These are phyloP conservation scores for Pseudognaphalium luteoalbum DNA, from an alignment of 129 eudicot genomes.

Conservation along the genomic window DNA sequence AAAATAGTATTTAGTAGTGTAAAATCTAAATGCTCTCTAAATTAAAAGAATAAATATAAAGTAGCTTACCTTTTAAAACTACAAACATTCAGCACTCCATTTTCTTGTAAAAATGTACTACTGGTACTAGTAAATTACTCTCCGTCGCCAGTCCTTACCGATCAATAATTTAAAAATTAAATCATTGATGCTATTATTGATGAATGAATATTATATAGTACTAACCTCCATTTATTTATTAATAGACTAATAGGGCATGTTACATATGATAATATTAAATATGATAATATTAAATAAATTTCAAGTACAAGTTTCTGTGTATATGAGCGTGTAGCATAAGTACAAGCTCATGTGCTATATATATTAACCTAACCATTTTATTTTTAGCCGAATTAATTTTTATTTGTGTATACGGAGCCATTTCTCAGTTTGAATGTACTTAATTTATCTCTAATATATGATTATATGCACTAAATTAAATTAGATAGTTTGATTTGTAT, in stretches of 20 bases:
- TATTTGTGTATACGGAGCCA: too few relatives aligned
- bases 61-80: too few relatives aligned
- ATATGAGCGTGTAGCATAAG: slow-evolving; percentile 23
- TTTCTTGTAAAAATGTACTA: too few relatives aligned
- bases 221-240: slow-evolving; percentile 4
- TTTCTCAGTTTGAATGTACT: too few relatives aligned
- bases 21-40: too few relatives aligned
- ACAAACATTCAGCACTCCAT: too few relatives aligned
- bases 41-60: too few relatives aligned
- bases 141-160: slow-evolving; percentile 17
- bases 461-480: not conserved
- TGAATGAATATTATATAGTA: not conserved
- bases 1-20: too few relatives aligned
- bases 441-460: not conserved
- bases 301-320: not conserved
- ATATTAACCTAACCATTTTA: slow-evolving; percentile 18
- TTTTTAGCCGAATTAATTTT: not conserved
- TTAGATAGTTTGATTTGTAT: not conserved
- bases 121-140: slow-evolving; percentile 20
- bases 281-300: slow-evolving; percentile 7
- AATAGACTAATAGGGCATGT: not conserved
- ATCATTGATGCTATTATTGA: not conserved
- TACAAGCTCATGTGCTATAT: slow-evolving; percentile 7
- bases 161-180: not conserved
- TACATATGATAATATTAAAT: slow-evolving; percentile 9